These are phyloP conservation scores for Omphalotus olearius DNA, from an alignment of 1,284 basidiomycete genomes.

Conservation along the genomic window DNA sequence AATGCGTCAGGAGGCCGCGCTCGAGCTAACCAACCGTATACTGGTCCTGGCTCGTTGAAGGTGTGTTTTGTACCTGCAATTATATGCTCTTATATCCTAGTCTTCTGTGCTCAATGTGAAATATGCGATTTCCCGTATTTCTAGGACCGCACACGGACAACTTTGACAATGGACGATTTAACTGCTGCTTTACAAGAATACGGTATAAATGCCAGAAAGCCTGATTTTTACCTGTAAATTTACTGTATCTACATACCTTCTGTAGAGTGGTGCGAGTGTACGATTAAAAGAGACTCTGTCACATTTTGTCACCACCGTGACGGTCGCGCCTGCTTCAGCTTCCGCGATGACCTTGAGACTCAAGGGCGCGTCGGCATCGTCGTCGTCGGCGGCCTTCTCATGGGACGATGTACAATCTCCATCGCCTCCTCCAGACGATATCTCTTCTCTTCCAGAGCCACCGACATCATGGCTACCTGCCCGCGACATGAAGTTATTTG, in stretches of 20 bases:
- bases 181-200: constrained; percentile 91
- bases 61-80: constrained; percentile 31
- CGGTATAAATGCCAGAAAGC: constrained; percentile 91
- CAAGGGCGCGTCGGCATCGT: constrained; percentile 9
- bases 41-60: constrained; percentile 58
- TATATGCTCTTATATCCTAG: not conserved
- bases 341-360: constrained; percentile 15
- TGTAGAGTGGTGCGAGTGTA: too few relatives aligned
- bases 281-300: not conserved
- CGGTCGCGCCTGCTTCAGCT: not conserved
- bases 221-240: constrained; percentile 77
- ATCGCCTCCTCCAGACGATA: constrained; percentile 30
- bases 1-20: constrained; percentile 70
- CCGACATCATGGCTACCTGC: constrained; percentile 82
- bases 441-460: constrained; percentile 48
- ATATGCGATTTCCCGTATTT: too few relatives aligned
- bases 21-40: constrained; percentile 49
- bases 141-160: constrained; percentile 67
- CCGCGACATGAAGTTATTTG: constrained; percentile 85
- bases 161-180: constrained; percentile 96
- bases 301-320: not conserved
- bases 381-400: constrained; percentile 43
- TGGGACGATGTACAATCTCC: constrained; percentile 47
- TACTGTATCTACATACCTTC: too few relatives aligned
- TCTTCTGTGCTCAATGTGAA: too few relatives aligned